These are phyloP conservation scores for Rhodotorula sp. DNA, from an alignment of 1,284 basidiomycete genomes.

Conservation along the genomic window DNA sequence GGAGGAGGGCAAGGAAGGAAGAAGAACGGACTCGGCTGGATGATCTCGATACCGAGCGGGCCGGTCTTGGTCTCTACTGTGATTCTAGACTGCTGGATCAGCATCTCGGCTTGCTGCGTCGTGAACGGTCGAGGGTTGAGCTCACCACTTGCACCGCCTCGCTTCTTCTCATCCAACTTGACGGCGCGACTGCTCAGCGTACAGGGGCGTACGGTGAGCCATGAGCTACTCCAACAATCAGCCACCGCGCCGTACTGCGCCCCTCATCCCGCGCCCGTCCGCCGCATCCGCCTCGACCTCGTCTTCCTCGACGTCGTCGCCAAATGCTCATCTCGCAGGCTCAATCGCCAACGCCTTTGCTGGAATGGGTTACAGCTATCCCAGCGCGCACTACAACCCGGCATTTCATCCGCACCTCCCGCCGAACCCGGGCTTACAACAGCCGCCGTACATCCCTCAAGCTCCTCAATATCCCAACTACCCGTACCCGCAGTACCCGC, in stretches of 20 bases:
- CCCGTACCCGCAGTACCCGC: too few species aligned
- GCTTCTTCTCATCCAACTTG: too few species aligned
- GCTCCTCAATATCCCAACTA: too few species aligned
- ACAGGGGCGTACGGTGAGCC: background rate
- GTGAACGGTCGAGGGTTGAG: background rate
- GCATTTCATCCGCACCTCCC: too few species aligned
- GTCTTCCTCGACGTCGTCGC: background rate
- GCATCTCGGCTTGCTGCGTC: slow-evolving; percentile 7
- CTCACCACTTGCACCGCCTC: too few species aligned
- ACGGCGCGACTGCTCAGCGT: background rate
- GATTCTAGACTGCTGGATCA: slow-evolving; percentile 20
- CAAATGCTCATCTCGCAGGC: slow-evolving; percentile 11
- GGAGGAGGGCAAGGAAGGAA: background rate
- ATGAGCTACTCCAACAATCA: slow-evolving; percentile 5
- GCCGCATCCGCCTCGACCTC: background rate
- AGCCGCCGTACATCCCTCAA: too few species aligned
- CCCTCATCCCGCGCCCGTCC: slow-evolving; percentile 18
- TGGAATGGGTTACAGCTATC: slow-evolving; percentile 18
- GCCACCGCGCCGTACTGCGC: slow-evolving; percentile 8
- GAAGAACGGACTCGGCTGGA: slow-evolving; percentile 56
- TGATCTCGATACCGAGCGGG: slow-evolving; percentile 73
- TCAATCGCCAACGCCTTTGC: slow-evolving; percentile 26
- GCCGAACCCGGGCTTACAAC: too few species aligned
- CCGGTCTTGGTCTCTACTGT: slow-evolving; percentile 42
- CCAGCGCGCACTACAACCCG: background rate